phyloP scores from a whole-genome alignment of 345 rosid species.

The Diplotaxis tenuifolia region DNA sequence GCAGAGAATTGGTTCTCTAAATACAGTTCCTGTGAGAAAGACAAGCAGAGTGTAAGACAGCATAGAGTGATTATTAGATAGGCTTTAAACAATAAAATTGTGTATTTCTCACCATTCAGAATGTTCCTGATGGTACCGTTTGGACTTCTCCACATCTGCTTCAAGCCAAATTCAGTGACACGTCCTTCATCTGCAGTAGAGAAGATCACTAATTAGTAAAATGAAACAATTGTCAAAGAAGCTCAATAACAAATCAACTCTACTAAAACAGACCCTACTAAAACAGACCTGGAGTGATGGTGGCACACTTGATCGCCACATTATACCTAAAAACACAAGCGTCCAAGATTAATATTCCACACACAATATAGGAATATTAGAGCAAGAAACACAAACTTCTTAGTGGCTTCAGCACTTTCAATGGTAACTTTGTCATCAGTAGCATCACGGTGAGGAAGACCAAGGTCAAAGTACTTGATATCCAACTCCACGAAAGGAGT shows the following conservation, averaged over 20 bases:
- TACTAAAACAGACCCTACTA: conserved; percentile 44
- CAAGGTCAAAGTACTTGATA: conserved; percentile 69
- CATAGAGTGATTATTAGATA: not conserved
- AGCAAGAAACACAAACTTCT: conserved; percentile 44
- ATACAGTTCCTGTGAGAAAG: conserved; percentile 83
- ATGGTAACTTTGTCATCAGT: conserved; percentile 63
- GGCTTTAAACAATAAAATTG: not conserved
- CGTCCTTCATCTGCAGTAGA: conserved; percentile 78
- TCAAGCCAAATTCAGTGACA: conserved; percentile 76
- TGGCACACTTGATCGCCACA: conserved; percentile 97
- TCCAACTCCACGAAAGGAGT: conserved; percentile 76
- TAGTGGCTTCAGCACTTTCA: conserved; percentile 76
- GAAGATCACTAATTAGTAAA: conserved; percentile 10
- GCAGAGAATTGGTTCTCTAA: conserved; percentile 96
- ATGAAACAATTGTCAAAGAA: not conserved
- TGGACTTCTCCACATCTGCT: conserved; percentile 97
- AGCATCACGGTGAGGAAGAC: conserved; percentile 68
- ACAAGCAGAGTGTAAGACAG: not conserved
- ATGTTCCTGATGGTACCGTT: conserved; percentile 96
- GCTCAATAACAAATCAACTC: not conserved
- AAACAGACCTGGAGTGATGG: conserved; percentile 87
- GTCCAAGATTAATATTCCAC: not conserved
- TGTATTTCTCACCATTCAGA: conserved; percentile 64
- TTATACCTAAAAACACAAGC: conserved; percentile 58
- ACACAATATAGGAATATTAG: not conserved